Evolutionary conservation across 2,329 filamentous ascomycete genomes (phyloP), one percentile per base, ranked within the genome.

Genomic region (Sporothrix inflata): DNA sequence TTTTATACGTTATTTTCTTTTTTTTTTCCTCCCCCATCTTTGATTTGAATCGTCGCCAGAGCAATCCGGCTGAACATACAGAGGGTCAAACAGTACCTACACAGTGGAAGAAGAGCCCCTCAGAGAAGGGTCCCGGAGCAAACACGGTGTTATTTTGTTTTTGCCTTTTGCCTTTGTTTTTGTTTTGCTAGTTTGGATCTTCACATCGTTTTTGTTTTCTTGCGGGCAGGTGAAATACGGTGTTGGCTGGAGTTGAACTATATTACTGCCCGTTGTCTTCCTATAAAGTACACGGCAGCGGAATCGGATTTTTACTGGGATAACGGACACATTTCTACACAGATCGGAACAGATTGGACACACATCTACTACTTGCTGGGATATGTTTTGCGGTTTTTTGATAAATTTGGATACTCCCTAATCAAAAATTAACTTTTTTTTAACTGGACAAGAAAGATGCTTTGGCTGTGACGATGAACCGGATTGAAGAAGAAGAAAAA

Each of bases 311-410:
- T n/a, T 49, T 49, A 34, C 16, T 19, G 38, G 38, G 60, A 45
- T 42, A 21, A 66, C 19, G 38, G 21, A 45, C 38, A 45, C 60
- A 24, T 42, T 27, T 49, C 24, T 66, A 47, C 63, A 66, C 63
- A 66, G 63, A 66, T 66, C 49, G 63, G 63, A 66, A 66, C 60
- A 65, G 34, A 63, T 45, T 63, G 38, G 38, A 65, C 38, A 65
- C 21, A 65, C 40, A 65, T 45, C 60, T 27, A 27, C 40, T 45
- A 45, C 21, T 21, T 65, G 24, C 21, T 65, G 21, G 57, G 34
- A 14, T 24, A 27, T 3, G 8, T 27, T 40, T 38, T 19, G 38
- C 21, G 38, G n/a, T 14, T 38, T 21, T 7, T 42, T 5, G 16
- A 40, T 42, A 42, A 11, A 24, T 42, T 42, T 63, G n/a, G 34